Evolutionary conservation across 495 filamentous ascomycete species (phyloP).

Genomic region (Xylaria longipes): DNA sequence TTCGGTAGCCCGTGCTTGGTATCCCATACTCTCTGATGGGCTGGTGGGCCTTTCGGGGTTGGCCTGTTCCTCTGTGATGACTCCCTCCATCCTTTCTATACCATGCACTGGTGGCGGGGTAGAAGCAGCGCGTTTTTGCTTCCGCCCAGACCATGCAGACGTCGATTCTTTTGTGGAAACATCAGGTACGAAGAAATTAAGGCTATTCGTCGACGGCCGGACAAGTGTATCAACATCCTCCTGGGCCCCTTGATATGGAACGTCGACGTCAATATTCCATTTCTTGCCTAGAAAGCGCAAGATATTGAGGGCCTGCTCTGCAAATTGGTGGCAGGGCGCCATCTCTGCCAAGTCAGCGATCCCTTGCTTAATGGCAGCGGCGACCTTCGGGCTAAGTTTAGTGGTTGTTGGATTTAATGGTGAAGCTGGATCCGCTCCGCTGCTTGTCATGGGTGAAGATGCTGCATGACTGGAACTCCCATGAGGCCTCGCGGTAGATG

Average conservation of each 20-base stretch:
- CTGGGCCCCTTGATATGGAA: constrained; percentile 31
- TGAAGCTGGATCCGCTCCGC: constrained; percentile 36
- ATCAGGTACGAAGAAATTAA: constrained; percentile 61
- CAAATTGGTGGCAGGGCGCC: constrained; percentile 65
- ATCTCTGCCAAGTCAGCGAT: constrained; percentile 62
- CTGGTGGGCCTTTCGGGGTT: constrained; percentile 30
- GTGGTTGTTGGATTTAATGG: constrained; percentile 33
- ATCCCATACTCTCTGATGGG: constrained; percentile 15
- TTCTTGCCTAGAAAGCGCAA: constrained; percentile 59
- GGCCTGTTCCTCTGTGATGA: constrained; percentile 24
- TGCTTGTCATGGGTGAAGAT: constrained; percentile 28
- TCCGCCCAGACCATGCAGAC: constrained; percentile 40
- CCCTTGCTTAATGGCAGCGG: constrained; percentile 49
- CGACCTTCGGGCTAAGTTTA: constrained; percentile 39
- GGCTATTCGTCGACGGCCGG: constrained; percentile 48
- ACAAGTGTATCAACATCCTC: constrained; percentile 40
- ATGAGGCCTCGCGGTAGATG: constrained; percentile 36
- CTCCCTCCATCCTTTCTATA: constrained; percentile 36
- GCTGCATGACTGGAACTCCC: constrained; percentile 28
- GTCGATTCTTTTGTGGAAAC: constrained; percentile 49
- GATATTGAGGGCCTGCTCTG: constrained; percentile 63
- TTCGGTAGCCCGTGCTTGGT: background rate
- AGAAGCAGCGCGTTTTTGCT: constrained; percentile 19
- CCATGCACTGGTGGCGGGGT: constrained; percentile 13
- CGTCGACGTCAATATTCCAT: constrained; percentile 61